Conservation (phyloP, 345 rosid genomes). For the Rhodamnia argentea region DNA sequence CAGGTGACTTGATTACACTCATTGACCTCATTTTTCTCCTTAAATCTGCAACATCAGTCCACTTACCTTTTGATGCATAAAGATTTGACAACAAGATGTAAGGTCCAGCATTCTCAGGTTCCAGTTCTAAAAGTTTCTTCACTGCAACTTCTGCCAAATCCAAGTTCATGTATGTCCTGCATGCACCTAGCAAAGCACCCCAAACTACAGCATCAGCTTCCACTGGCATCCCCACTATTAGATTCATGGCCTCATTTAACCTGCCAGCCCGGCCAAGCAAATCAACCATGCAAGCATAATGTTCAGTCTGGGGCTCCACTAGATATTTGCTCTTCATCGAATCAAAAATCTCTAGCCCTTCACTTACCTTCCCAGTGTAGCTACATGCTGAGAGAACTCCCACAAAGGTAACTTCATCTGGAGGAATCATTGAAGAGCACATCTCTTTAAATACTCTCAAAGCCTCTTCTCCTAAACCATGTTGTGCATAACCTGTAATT, state of each 20-base stretch:
- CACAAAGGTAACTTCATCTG: slow-evolving; percentile 64
- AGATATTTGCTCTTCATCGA: slow-evolving; percentile 46
- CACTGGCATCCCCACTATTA: slow-evolving; percentile 51
- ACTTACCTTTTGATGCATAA: slow-evolving; percentile 55
- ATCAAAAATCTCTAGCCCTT: slow-evolving; percentile 59
- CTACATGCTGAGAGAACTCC: slow-evolving; percentile 81
- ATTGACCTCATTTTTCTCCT: slow-evolving; percentile 44
- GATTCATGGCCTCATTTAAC: slow-evolving; percentile 48
- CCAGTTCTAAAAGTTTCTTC: slow-evolving; percentile 44
- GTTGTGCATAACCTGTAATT: slow-evolving; percentile 66
- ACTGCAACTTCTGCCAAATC: slow-evolving; percentile 77
- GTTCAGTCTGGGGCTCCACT: slow-evolving; percentile 43
- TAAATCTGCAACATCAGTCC: slow-evolving; percentile 48
- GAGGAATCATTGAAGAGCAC: slow-evolving; percentile 37
- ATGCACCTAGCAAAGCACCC: slow-evolving; percentile 77
- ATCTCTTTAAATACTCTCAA: slow-evolving; percentile 48
- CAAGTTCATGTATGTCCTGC: slow-evolving; percentile 49
- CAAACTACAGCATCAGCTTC: slow-evolving; percentile 76
- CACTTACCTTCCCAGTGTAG: slow-evolving; percentile 53
- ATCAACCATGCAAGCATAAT: slow-evolving; percentile 79
- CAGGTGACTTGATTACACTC: slow-evolving; percentile 54
- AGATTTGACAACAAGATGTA: slow-evolving; percentile 59
- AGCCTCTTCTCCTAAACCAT: slow-evolving; percentile 66
- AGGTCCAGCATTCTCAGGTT: slow-evolving; percentile 68
- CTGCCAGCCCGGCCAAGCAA: slow-evolving; percentile 75